A percentile compares a stretch with the other conserved stretches of the same genome.
These are phyloP conservation scores for Senecio squalidus DNA, from an alignment of 140 eudicot species.

Conservation along the genomic window DNA sequence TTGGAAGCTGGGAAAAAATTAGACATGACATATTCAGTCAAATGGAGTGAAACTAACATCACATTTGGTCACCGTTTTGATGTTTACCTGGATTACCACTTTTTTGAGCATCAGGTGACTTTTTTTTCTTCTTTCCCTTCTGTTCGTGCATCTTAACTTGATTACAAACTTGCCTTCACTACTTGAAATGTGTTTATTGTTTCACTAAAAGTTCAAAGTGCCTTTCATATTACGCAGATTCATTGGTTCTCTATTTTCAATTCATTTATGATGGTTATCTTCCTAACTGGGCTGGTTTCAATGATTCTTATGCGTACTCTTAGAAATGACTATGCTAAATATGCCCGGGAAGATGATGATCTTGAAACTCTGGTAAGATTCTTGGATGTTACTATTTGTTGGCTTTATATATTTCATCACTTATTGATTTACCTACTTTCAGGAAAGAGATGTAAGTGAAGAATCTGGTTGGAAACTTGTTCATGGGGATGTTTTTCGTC, in stretches of 20 bases:
- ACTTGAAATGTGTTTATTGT: background rate
- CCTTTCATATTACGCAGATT: slow-evolving; percentile 42
- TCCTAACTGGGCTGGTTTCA: slow-evolving; percentile 82
- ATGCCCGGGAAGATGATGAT: slow-evolving; percentile 95
- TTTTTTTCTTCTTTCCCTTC: slow-evolving; percentile 2
- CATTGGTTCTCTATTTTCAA: slow-evolving; percentile 93
- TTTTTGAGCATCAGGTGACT: slow-evolving; percentile 90
- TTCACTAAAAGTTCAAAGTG: background rate
- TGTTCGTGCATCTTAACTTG: background rate
- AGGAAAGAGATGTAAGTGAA: slow-evolving; percentile 92
- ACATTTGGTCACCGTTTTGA: slow-evolving; percentile 83
- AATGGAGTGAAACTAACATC: slow-evolving; percentile 68
- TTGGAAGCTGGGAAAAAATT: slow-evolving; percentile 59
- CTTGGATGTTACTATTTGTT: background rate
- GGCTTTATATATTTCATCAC: background rate
- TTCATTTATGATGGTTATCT: slow-evolving; percentile 96
- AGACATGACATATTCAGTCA: slow-evolving; percentile 81
- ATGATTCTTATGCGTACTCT: slow-evolving; percentile 73
- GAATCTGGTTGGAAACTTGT: slow-evolving; percentile 97
- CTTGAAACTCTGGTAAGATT: slow-evolving; percentile 76
- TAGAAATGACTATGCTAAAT: slow-evolving; percentile 74
- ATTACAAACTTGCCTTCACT: background rate
- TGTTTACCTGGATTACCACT: slow-evolving; percentile 88
- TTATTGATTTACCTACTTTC: background rate
- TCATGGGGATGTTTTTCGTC: slow-evolving; percentile 89